phyloP scores from a whole-genome alignment of 2,329 filamentous ascomycete species.

The Scedosporium dehoogii region DNA sequence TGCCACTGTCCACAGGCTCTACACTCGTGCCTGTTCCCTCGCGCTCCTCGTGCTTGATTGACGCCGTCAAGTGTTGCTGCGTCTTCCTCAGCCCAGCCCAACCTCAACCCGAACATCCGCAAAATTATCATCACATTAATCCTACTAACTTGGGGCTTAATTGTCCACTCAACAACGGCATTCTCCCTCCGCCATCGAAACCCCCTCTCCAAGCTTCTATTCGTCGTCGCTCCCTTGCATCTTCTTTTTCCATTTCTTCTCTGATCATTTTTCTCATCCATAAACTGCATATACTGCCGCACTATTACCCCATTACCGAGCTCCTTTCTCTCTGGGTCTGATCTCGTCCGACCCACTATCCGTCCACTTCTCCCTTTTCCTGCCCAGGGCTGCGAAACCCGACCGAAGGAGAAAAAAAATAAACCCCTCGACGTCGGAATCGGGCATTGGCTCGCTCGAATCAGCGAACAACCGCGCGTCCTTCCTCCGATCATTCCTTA shows the following conservation, averaged over 20 bases:
- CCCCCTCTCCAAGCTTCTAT: neutral
- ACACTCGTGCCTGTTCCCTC: too few species aligned
- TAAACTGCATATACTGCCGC: neutral
- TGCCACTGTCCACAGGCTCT: too few species aligned
- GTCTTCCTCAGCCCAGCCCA: neutral
- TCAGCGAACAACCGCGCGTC: neutral
- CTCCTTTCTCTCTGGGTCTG: neutral
- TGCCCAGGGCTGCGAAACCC: neutral
- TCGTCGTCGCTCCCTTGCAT: conserved; percentile 5
- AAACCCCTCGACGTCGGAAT: neutral
- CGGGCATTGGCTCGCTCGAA: neutral
- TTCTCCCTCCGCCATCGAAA: neutral
- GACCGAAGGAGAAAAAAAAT: neutral
- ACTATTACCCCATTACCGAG: neutral
- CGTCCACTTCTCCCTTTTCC: neutral
- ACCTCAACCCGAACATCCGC: neutral
- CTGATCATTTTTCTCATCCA: neutral
- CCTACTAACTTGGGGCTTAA: neutral
- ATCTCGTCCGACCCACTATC: neutral
- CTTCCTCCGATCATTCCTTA: neutral
- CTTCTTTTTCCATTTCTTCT: neutral
- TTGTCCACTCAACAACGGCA: neutral
- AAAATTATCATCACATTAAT: neutral
- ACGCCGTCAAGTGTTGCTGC: neutral
- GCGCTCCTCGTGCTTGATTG: too few species aligned